Base-by-base conservation (phyloP, 768 basidiomycete species). In the Leccinum pellstonianum region DNA sequence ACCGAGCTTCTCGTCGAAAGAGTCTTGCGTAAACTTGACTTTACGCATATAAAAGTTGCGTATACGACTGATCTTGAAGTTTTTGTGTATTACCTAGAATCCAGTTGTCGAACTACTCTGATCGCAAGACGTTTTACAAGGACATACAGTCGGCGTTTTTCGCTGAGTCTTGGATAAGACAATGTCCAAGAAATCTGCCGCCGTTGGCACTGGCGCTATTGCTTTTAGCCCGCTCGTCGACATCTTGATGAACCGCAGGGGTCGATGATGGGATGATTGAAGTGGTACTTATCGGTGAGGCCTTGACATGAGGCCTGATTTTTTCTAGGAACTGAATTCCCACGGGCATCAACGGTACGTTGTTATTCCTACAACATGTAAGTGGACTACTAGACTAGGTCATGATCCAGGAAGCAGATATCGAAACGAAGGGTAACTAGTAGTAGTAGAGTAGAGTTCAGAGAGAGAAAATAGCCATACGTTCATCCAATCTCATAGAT, bases 51-150 rank as follows among this genome's bases (percentile, higher is more conserved):
- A 97, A 71, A 94, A 94, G 69, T 94, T 93, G 62, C 96, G 86
- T 77, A 98, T 98, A 66, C 96, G 90, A 65, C 93, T 95, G 76
- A 99, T 99, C 81, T 99, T 98, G 82, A 97, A 98, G 81, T 98
- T 98, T 82, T 97, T 98, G 77, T 98, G 97, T 73, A 98, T 98
- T 66, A 95, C 94, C 92, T 93, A 64, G 41, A 14, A 11, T 19
- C 9, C 41, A 43, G 43, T 25, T 21, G 52, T 62, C 43, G 54
- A 41, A 19, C 27, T n/a, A n/a, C 55, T 43, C 31, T 10, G 57
- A 59, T 53, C 43, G 47, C 37, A n/a, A 56, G 43, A 43, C 54
- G 10, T 48, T 41, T 37, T 33, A n/a, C 33, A 8, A 46, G 48
- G 21, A 11, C 67, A 52, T 70, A 93, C 93, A 29, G 96, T 98